A percentile compares a stretch with the other conserved stretches of the same genome.
These are phyloP conservation scores for Ophiosphaerella korrae DNA, from an alignment of 2,329 filamentous ascomycete species.

Conservation along the genomic window DNA sequence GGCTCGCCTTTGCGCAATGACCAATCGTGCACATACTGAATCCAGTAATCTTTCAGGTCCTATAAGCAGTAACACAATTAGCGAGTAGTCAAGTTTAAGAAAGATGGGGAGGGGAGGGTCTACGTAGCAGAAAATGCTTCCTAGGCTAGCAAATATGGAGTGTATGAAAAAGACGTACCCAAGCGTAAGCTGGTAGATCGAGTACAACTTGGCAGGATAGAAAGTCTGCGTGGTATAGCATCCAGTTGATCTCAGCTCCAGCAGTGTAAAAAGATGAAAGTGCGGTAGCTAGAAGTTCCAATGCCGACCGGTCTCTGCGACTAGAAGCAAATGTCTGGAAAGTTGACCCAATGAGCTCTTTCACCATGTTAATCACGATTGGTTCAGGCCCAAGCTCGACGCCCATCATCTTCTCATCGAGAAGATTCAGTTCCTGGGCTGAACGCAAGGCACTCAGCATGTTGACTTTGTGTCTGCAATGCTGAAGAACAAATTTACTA, in stretches of 20 bases:
- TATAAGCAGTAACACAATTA: conserved; percentile 29
- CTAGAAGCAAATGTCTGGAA: conserved; percentile 3
- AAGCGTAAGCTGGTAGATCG: conserved; percentile 43
- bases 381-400: conserved; percentile 25
- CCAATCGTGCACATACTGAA: conserved; percentile 34
- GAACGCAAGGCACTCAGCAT: conserved; percentile 53
- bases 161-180: conserved; percentile 1
- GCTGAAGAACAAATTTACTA: conserved; percentile 11
- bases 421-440: conserved; percentile 1
- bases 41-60: conserved; percentile 46
- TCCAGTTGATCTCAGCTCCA: conserved; percentile 65
- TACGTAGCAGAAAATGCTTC: too few species aligned
- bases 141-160: too few species aligned
- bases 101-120: too few species aligned
- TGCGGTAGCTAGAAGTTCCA: conserved; percentile 44
- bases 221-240: conserved; percentile 56
- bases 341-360: conserved; percentile 26
- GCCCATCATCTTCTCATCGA: conserved; percentile 21
- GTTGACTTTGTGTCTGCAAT: conserved; percentile 50
- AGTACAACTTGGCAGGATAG: conserved; percentile 10
- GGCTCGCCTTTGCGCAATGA: conserved; percentile 9
- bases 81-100: background rate
- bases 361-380: conserved; percentile 10
- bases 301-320: background rate
- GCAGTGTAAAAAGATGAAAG: conserved; percentile 54